Evolutionary conservation across 768 basidiomycete species (phyloP).

Genomic region (Cystofilobasidium ferigula): DNA sequence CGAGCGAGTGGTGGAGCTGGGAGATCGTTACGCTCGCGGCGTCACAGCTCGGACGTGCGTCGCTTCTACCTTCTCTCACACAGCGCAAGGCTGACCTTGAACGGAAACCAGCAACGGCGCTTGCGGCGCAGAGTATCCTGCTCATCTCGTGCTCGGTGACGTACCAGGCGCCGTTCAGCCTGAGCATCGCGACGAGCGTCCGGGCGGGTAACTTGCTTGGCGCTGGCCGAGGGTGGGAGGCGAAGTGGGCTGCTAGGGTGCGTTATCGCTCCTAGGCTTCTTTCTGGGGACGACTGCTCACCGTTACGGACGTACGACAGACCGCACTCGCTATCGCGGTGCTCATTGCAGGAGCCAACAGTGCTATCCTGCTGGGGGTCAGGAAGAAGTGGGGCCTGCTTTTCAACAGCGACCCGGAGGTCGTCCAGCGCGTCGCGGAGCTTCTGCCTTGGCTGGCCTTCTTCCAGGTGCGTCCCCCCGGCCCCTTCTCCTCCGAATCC

Average conservation of each 20-base stretch:
- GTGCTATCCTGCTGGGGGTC: conserved; percentile 51
- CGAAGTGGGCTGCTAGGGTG: conserved; percentile 54
- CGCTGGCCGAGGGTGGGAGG: conserved; percentile 61
- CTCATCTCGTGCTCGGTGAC: conserved; percentile 59
- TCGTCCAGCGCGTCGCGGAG: conserved; percentile 49
- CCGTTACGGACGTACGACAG: neutral
- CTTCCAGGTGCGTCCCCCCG: conserved; percentile 41
- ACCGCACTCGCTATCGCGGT: conserved; percentile 9
- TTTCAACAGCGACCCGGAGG: conserved; percentile 58
- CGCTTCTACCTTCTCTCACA: no score
- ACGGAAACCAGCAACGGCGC: conserved; percentile 52
- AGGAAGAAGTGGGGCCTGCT: conserved; percentile 58
- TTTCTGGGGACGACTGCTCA: neutral
- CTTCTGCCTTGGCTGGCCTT: conserved; percentile 59
- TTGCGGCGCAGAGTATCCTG: conserved; percentile 83
- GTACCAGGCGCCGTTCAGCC: conserved; percentile 62
- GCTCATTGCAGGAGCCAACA: conserved; percentile 41
- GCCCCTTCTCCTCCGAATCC: no score
- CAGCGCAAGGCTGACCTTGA: conserved; percentile 23
- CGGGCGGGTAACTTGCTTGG: conserved; percentile 85
- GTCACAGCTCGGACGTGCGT: conserved; percentile 63
- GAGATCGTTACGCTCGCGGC: conserved; percentile 19
- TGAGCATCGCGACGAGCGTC: conserved; percentile 13
- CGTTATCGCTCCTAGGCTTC: conserved; percentile 4
- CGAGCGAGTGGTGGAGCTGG: conserved; percentile 76